A percentile compares a stretch with the other conserved stretches of the same genome.
Conservation (phyloP, 140 eudicot species). For the Flaveria floridana region DNA sequence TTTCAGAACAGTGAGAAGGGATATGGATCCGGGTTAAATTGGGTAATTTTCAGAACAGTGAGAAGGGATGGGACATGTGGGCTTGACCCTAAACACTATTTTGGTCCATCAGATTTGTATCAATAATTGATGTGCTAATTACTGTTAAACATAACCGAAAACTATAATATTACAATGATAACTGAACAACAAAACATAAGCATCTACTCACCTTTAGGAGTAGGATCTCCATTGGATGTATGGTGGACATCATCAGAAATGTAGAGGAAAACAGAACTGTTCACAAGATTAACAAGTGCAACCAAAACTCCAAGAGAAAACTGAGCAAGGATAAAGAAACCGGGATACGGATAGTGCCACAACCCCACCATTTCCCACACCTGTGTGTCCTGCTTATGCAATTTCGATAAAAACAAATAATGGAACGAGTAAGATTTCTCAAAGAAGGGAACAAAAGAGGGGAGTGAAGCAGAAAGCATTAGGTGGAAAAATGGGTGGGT, state of each 20-base stretch:
- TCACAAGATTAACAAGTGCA: constrained; percentile 92
- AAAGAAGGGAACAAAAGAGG: background rate
- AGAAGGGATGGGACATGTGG: background rate
- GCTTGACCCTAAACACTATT: background rate
- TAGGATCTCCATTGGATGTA: constrained; percentile 44
- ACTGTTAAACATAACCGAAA: background rate
- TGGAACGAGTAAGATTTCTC: background rate
- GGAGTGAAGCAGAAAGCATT: constrained; percentile 13
- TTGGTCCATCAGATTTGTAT: background rate
- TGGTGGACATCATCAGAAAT: constrained; percentile 60
- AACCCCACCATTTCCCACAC: constrained; percentile 97
- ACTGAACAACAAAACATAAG: background rate
- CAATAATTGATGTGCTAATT: background rate
- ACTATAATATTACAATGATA: background rate
- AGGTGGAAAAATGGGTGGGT: background rate
- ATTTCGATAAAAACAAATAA: constrained; percentile 16
- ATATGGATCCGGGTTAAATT: background rate
- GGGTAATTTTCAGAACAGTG: background rate
- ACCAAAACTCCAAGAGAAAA: constrained; percentile 89
- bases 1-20: background rate
- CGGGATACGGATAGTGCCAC: constrained; percentile 94
- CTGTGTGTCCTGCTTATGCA: constrained; percentile 63
- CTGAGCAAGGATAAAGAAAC: constrained; percentile 89
- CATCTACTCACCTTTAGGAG: constrained; percentile 62
- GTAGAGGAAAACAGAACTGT: constrained; percentile 84